phyloP scores from a whole-genome alignment of 2,329 filamentous ascomycete species.

The Didymella exigua region DNA sequence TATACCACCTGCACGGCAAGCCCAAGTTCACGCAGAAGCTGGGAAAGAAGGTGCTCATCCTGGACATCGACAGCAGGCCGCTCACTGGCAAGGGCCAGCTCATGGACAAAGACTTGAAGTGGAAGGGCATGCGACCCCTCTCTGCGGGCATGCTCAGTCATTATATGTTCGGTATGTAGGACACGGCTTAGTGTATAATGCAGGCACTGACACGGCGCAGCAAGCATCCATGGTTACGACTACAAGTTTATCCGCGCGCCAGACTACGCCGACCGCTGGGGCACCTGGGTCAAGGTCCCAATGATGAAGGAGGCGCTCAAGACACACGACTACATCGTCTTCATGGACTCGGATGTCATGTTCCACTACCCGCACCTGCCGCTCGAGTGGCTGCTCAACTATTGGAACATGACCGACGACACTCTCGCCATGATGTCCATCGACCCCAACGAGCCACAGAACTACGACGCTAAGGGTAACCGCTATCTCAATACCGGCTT shows the following conservation, averaged over 20 bases:
- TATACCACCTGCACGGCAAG: constrained; percentile 38
- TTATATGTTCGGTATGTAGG: constrained; percentile 45
- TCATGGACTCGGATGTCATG: constrained; percentile 58
- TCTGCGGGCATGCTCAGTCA: constrained; percentile 49
- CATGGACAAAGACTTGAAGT: constrained; percentile 45
- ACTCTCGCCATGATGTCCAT: constrained; percentile 55
- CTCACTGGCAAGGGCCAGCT: constrained; percentile 43
- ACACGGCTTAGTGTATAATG: neutral
- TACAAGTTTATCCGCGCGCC: constrained; percentile 56
- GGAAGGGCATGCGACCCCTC: constrained; percentile 46
- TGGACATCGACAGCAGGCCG: constrained; percentile 48
- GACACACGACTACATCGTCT: constrained; percentile 53
- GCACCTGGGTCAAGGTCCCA: constrained; percentile 58
- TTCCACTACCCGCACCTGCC: constrained; percentile 56
- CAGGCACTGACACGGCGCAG: constrained; percentile 34
- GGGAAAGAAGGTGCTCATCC: constrained; percentile 46
- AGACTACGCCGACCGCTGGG: constrained; percentile 50
- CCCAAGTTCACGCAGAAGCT: constrained; percentile 44
- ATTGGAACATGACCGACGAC: constrained; percentile 55
- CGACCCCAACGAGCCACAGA: constrained; percentile 52
- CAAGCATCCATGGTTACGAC: constrained; percentile 57
- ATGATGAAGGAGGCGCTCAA: constrained; percentile 52
- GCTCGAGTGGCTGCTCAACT: constrained; percentile 58
- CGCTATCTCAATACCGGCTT: constrained; percentile 54
- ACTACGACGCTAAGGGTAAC: constrained; percentile 51